Percentiles rank a stretch among this genome's conserved stretches.
phyloP scores from a whole-genome alignment of 2,329 filamentous ascomycete species.

The Neofusicoccum parvum region DNA sequence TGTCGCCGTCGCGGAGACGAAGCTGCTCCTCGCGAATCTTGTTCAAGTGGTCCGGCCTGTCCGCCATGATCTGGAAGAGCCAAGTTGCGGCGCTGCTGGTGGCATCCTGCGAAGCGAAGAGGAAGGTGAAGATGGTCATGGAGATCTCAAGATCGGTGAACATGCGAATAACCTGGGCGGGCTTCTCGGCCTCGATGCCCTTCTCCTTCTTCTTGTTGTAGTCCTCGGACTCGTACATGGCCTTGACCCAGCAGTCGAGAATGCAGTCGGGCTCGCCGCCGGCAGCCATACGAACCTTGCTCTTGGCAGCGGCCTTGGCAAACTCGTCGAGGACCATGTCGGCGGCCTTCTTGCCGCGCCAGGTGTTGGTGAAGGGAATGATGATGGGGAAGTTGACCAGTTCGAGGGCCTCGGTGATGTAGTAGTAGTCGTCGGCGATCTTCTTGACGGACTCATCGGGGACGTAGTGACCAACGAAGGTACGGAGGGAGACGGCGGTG shows the following conservation, averaged over 20 bases:
- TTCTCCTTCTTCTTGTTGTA: constrained; percentile 79
- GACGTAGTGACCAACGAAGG: constrained; percentile 97
- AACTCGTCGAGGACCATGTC: constrained; percentile 92
- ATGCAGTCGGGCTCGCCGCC: constrained; percentile 88
- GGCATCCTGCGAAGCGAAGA: constrained; percentile 96
- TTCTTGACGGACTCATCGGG: constrained; percentile 86
- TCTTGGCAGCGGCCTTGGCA: constrained; percentile 86
- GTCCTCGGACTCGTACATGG: constrained; percentile 80
- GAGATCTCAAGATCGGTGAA: constrained; percentile 91
- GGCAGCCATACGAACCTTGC: constrained; percentile 86
- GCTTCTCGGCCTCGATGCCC: constrained; percentile 76
- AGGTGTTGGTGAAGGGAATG: constrained; percentile 90
- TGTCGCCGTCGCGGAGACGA: constrained; percentile 72
- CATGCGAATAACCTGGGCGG: constrained; percentile 76
- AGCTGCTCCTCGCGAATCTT: constrained; percentile 91
- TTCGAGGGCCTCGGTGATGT: constrained; percentile 92
- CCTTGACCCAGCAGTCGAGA: constrained; percentile 91
- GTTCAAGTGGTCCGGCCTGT: constrained; percentile 89
- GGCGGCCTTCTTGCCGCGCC: constrained; percentile 94
- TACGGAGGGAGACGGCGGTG: constrained; percentile 91
- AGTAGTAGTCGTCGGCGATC: constrained; percentile 95
- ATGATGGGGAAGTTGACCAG: constrained; percentile 99
- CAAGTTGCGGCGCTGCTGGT: constrained; percentile 92
- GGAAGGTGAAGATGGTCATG: constrained; percentile 92
- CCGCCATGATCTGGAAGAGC: constrained; percentile 92